Evolutionary conservation across 202 grass and related monocot genomes (phyloP).

Genomic region (Alloteropsis angusta): DNA sequence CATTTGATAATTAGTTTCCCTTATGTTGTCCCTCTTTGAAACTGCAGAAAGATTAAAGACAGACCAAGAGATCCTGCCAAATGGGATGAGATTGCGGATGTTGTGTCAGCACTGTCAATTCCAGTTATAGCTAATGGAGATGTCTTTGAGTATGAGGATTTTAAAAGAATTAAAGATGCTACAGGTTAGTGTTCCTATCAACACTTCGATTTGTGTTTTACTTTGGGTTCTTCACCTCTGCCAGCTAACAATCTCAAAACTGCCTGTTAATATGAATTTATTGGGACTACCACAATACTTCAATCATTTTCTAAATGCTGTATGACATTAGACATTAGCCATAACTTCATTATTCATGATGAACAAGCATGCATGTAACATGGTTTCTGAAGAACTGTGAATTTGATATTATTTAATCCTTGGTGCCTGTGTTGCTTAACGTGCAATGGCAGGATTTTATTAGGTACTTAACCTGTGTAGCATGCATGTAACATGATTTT

Average conservation of each 20-base stretch:
- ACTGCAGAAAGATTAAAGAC: conserved; percentile 85
- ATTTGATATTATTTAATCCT: background rate
- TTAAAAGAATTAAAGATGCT: conserved; percentile 63
- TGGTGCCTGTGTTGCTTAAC: background rate
- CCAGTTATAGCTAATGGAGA: conserved; percentile 98
- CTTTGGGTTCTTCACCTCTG: background rate
- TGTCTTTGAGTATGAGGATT: conserved; percentile 92
- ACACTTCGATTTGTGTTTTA: background rate
- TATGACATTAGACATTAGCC: background rate
- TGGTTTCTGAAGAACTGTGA: background rate
- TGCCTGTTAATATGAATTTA: background rate
- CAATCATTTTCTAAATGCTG: background rate
- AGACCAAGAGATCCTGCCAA: conserved; percentile 86
- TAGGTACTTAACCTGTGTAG: too few species aligned
- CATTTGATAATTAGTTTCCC: background rate
- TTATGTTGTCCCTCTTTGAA: background rate
- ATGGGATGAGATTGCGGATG: conserved; percentile 93
- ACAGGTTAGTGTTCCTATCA: conserved; percentile 51
- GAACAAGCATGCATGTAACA: conserved; percentile 4
- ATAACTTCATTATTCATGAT: background rate
- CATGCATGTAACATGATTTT: background rate
- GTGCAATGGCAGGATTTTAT: background rate
- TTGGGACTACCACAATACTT: background rate
- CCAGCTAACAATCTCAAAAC: background rate
- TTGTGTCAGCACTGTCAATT: conserved; percentile 82